Evolutionary conservation across 352 stramenopile species (phyloP), one percentile per base, ranked within the genome.

Genomic region (Phytophthora niederhauseri): DNA sequence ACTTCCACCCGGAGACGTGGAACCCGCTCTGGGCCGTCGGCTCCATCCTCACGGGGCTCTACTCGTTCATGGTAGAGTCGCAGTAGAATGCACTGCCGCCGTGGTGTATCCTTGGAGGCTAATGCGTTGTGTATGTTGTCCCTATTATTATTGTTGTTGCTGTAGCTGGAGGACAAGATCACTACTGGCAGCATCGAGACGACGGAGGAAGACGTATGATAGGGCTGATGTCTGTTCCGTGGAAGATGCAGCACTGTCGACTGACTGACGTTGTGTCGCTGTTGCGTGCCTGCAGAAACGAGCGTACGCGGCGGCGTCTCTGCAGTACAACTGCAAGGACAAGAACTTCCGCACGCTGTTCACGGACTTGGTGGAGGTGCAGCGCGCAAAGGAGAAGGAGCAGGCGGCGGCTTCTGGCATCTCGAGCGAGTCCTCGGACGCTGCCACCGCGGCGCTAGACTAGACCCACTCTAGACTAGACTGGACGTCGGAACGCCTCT

Each of bases 1-100:
- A 98, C 78, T 98, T 97, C 70, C 95, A 98, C 70, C 93, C 93
- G 5, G 94, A 98, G 78, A 96, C 87, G 4, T 98, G 96, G 96
- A 98, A 98, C 80, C 96, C 96, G 30, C 93, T 98, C 72, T 98
- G 95, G 95, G 90, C 83, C n/a, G 92, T 98, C 26, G 87, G 81
- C 49, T 98, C 94, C 24, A 98, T 99, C 73, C 81, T 99, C 58
- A 98, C 89, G 31, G 96, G 95, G 2, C 76, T 99, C 17, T 97
- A 98, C 70, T 98, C 92, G 9, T 99, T 99, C 82, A 97, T 98
- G 92, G 84, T 91, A 12, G 34, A 50, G 43, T 11, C 30, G 11
- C 30, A 8, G 30, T 34, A 34, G 30, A 34, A 11, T 8, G 30
- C 30, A 11, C 30, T 34, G 11, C 30, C 9, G 22, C 11, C 30